Evolutionary conservation across 1,284 basidiomycete genomes (phyloP), one percentile per base, ranked within the genome.

Genomic region (Lignosus rhinocerotis): DNA sequence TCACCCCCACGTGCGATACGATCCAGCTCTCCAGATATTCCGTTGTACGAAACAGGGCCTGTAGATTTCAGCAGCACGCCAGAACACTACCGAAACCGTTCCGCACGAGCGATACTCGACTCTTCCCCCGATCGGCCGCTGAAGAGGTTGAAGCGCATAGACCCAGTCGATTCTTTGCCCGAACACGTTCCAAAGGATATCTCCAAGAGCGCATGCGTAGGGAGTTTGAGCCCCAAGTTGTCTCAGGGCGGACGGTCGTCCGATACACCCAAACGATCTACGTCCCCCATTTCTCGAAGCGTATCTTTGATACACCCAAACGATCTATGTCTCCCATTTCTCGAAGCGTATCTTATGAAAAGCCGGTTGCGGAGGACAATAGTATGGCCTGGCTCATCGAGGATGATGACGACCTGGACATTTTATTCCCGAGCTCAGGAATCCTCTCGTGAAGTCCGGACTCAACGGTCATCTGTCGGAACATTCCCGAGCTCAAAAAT

Each of bases 351-450:
- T 58, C 58, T 8, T 45, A 59, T 4, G 51, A 53, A n/a, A 38
- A 57, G n/a, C 31, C 12, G 16, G 49, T 45, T 2, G 19, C 31
- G 16, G 60, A 38, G 7, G 52, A 65, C 43, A 53, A 61, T 36
- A 76, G 76, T 62, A 84, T 88, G 72, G 78, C 82, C 2, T 89
- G 87, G 87, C 74, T 89, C 21, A 71, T 89, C 11, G 84, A 85
- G 7, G 70, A 72, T 44, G 85, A 86, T 42, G 69, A 70, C 54
- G 79, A 80, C 3, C 75, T 75, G 3, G 75, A 78, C 48, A 73
- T 87, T 58, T 75, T 52, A 80, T 10, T 71, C 74, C 48, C 85
- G 83, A 19, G 79, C 83, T 0, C 84, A n/a, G n/a, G 82, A 8
- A 51, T 70, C 3, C 34, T 41, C 12, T 41, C 47, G 7, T 53